Base-by-base conservation (phyloP, 768 basidiomycete species). In the Tubosaeta brunneosetosa region DNA sequence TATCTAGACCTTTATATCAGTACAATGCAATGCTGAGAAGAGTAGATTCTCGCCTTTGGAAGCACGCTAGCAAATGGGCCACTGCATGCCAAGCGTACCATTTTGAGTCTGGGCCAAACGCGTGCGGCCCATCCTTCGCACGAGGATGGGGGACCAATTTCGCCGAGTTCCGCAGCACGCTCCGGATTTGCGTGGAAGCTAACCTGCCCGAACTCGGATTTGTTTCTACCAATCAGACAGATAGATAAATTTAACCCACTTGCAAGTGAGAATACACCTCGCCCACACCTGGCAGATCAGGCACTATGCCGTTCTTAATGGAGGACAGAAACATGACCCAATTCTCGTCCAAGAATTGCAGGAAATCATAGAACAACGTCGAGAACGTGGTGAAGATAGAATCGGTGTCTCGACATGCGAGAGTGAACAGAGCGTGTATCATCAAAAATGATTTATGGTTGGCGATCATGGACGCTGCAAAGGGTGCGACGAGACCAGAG, bases 91-190 rank as follows among this genome's bases (percentile, higher is more conserved):
- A 40, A 40, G 6, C 17, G 5, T 11, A 40, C 16, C 16, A 11
- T 19, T 19, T 19, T 1, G 17, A 40, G 38, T 19, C 19, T 40
- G 17, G 55, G 55, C 51, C 55, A 56, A 16, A 56, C 49, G 13
- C 44, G 51, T 4, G 38, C 26, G n/a, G 49, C 44, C 56, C 56
- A 57, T n/a, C 47, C 56, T 33, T 31, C 31, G 33, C 36, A 22
- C 22, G 22, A 22, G 22, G 22, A 22, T 22, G 22, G 22, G 22
- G 22, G 22, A 22, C 22, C 22, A 37, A 57, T 57, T 6, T 33
- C 47, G 7, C 27, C 19, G 11, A 54, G 52, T 37, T 54, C 58
- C 1, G 27, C 44, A 4, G 52, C 52, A 22, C 42, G 27, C 1
- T 32, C 50, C n/a, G 36, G 36, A 37, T 37, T 37, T n/a, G 55